Conservation (phyloP, 371 early-diverging fungal genomes). For the Massospora cicadina region DNA sequence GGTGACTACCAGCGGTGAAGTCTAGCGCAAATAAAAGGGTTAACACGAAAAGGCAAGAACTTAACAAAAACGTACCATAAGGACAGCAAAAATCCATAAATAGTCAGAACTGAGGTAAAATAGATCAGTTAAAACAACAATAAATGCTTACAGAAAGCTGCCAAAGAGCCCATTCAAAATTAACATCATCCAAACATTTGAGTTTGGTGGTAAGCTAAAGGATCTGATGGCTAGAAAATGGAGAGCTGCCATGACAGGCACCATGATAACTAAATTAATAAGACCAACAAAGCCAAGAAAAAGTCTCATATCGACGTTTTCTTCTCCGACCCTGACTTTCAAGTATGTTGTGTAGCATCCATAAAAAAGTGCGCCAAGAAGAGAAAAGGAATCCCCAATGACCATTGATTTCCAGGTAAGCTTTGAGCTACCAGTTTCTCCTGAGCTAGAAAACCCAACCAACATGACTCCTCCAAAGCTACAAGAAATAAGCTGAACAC, state of each 20-base stretch:
- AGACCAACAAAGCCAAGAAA: conserved; percentile 71
- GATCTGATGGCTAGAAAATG: conserved; percentile 43
- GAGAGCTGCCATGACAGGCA: conserved; percentile 48
- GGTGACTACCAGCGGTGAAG: conserved; percentile 9
- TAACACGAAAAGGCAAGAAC: neutral
- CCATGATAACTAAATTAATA: conserved; percentile 45
- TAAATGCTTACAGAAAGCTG: conserved; percentile 49
- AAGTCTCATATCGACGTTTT: conserved; percentile 47
- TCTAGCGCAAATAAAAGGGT: neutral
- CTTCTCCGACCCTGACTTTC: conserved; percentile 50
- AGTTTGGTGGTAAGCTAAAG: conserved; percentile 38
- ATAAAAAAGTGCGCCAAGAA: conserved; percentile 56
- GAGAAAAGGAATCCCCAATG: conserved; percentile 48
- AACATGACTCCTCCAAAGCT: conserved; percentile 8
- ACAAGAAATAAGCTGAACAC: neutral
- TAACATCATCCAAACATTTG: conserved; percentile 36
- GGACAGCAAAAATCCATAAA: conserved; percentile 10
- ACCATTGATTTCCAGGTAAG: conserved; percentile 13
- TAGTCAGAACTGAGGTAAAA: conserved; percentile 4
- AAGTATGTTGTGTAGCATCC: conserved; percentile 59
- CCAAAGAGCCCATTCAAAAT: conserved; percentile 56
- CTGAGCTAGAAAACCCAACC: neutral
- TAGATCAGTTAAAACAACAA: neutral
- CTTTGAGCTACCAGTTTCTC: neutral
- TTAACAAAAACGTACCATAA: conserved; percentile 1